A percentile compares a stretch with the other conserved stretches of the same genome.
Conservation (phyloP, 2,329 filamentous ascomycete genomes). For the Conoideocrella luteorostrata region DNA sequence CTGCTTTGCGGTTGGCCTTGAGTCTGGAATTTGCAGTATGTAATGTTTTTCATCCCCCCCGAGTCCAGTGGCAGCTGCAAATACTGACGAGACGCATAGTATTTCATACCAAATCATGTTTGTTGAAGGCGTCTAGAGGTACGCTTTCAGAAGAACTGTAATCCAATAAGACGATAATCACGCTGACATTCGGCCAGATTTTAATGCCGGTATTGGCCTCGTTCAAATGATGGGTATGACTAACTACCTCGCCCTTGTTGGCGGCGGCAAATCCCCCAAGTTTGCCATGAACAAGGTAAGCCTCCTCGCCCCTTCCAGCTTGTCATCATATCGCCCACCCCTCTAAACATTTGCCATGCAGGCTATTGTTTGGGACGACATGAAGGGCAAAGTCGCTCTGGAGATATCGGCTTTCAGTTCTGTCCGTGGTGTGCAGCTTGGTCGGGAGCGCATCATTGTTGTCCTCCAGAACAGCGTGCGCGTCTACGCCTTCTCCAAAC, state of each 20-base stretch:
- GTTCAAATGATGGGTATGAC: conserved; percentile 82
- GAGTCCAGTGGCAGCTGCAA: too few relatives aligned
- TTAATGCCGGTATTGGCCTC: conserved; percentile 74
- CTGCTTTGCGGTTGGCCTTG: conserved; percentile 81
- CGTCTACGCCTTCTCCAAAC: conserved; percentile 71
- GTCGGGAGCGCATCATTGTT: conserved; percentile 69
- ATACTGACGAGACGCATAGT: conserved; percentile 42
- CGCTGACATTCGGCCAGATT: conserved; percentile 42
- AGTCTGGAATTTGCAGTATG: conserved; percentile 79
- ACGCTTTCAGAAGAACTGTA: too few relatives aligned
- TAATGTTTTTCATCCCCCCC: too few relatives aligned
- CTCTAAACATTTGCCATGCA: conserved; percentile 20
- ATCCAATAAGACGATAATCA: too few relatives aligned
- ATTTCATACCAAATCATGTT: conserved; percentile 65
- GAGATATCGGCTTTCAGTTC: conserved; percentile 78
- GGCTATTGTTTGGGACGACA: conserved; percentile 89
- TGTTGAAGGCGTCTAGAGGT: conserved; percentile 54
- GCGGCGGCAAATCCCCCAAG: conserved; percentile 78
- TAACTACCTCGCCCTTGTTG: conserved; percentile 84
- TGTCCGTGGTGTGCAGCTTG: conserved; percentile 73
- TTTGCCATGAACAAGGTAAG: conserved; percentile 77
- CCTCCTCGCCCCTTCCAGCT: neutral
- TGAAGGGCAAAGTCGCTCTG: conserved; percentile 62
- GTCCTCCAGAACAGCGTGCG: conserved; percentile 76
- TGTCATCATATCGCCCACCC: neutral